Evolutionary conservation across 805 yeast genomes (phyloP).

Genomic region (Barnettozyma sucrosica): DNA sequence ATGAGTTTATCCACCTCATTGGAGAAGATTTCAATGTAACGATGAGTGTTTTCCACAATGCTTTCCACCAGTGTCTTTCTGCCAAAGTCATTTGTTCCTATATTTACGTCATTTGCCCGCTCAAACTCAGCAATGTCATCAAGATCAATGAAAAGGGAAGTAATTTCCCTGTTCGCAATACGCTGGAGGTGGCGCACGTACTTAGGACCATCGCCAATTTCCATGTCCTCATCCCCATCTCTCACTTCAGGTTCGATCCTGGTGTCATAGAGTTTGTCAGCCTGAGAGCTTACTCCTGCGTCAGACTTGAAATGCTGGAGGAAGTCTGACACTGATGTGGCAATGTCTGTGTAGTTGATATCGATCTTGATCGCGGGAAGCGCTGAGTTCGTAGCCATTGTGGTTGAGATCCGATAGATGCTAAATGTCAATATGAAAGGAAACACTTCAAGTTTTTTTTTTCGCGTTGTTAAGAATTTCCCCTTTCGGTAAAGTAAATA

Average conservation of each 20-base stretch:
- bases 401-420: neutral
- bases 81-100: slow-evolving; percentile 20
- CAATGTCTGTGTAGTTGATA: slow-evolving; percentile 66
- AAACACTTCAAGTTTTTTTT: too few species aligned
- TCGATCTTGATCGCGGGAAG: slow-evolving; percentile 64
- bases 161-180: slow-evolving; percentile 76
- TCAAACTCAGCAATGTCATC: slow-evolving; percentile 80
- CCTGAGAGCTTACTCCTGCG: slow-evolving; percentile 19
- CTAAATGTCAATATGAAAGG: neutral
- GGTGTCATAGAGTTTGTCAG: slow-evolving; percentile 32
- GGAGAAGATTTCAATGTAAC: slow-evolving; percentile 74
- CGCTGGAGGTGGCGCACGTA: slow-evolving; percentile 70
- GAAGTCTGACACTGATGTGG: slow-evolving; percentile 56
- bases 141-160: slow-evolving; percentile 66
- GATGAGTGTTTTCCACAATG: slow-evolving; percentile 68
- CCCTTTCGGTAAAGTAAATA: slow-evolving; percentile 4
- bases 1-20: slow-evolving; percentile 69
- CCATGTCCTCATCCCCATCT: slow-evolving; percentile 24
- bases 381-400: slow-evolving; percentile 24
- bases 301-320: slow-evolving; percentile 57
- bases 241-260: slow-evolving; percentile 21
- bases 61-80: slow-evolving; percentile 44
- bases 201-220: slow-evolving; percentile 48
- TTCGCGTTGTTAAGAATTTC: slow-evolving; percentile 1
- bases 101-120: slow-evolving; percentile 32